Conservation (phyloP, 306 rosid species). For the Prunus salicina region DNA sequence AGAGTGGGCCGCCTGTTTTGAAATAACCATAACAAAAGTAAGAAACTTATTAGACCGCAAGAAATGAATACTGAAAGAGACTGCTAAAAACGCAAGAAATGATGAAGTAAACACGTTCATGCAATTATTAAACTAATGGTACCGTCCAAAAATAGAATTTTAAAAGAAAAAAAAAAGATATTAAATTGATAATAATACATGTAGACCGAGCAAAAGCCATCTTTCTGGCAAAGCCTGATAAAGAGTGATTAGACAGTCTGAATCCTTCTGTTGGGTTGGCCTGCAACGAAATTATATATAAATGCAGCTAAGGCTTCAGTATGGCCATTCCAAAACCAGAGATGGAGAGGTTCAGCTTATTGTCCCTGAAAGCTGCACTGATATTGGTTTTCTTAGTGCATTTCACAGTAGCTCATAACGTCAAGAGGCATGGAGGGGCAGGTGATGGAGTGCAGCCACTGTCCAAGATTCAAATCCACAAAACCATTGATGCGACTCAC, state of each 20-base stretch:
- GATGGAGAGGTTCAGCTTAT: background rate
- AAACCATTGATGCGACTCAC: constrained; percentile 28
- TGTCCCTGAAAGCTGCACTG: background rate
- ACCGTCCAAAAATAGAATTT: too few relatives aligned
- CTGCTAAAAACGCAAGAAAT: too few relatives aligned
- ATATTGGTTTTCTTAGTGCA: background rate
- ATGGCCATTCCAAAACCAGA: background rate
- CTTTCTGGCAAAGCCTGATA: background rate
- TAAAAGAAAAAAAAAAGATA: too few relatives aligned
- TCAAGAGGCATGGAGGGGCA: background rate
- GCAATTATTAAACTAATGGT: too few relatives aligned
- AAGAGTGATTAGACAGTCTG: background rate
- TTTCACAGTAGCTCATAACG: background rate
- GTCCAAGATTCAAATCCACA: constrained; percentile 36
- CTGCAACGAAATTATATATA: background rate
- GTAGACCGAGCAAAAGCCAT: background rate
- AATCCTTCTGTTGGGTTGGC: background rate
- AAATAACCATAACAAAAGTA: too few relatives aligned
- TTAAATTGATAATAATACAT: too few relatives aligned
- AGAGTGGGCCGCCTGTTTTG: too few relatives aligned
- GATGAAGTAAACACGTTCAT: too few relatives aligned
- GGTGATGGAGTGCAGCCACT: constrained; percentile 36
- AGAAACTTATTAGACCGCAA: too few relatives aligned
- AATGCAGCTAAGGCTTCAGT: background rate
- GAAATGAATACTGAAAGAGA: too few relatives aligned